Evolutionary conservation across 192 early-diverging fungal species (phyloP).

Genomic region (Chytriomyces sp.): DNA sequence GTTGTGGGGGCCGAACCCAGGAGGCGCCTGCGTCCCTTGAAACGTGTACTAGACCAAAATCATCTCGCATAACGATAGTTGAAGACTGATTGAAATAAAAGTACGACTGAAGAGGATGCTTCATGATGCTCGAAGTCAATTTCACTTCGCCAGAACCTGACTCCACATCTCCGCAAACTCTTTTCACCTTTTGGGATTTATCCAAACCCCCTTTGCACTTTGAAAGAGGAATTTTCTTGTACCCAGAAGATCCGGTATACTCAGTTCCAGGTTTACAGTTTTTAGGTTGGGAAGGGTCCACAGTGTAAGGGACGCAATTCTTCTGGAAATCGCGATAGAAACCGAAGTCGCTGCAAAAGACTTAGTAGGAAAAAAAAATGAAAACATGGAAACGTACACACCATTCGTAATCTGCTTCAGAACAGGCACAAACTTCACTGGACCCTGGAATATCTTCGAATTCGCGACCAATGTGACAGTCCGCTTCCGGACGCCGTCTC

Average conservation of each 20-base stretch:
- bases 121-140: conserved; percentile 15
- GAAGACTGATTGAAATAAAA: conserved; percentile 49
- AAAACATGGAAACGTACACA: conserved; percentile 23
- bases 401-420: conserved; percentile 85
- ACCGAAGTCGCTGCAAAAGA: conserved; percentile 55
- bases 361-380: conserved; percentile 18
- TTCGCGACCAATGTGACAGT: conserved; percentile 71
- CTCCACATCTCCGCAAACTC: conserved; percentile 65
- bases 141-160: conserved; percentile 26
- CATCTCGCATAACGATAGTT: conserved; percentile 35
- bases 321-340: conserved; percentile 72
- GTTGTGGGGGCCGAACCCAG: conserved; percentile 31
- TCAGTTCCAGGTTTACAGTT: conserved; percentile 67
- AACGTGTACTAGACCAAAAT: conserved; percentile 6
- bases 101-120: conserved; percentile 32
- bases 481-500: conserved; percentile 70
- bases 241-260: conserved; percentile 79
- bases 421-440: conserved; percentile 70
- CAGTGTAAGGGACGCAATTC: conserved; percentile 69
- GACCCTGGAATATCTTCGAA: conserved; percentile 57
- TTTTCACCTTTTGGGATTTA: conserved; percentile 60
- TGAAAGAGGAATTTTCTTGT: conserved; percentile 72
- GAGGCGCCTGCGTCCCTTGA: conserved; percentile 39
- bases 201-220: conserved; percentile 77
- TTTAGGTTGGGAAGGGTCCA: conserved; percentile 74